Evolutionary conservation across 768 basidiomycete genomes (phyloP).

Genomic region (Tulasnella sp.): DNA sequence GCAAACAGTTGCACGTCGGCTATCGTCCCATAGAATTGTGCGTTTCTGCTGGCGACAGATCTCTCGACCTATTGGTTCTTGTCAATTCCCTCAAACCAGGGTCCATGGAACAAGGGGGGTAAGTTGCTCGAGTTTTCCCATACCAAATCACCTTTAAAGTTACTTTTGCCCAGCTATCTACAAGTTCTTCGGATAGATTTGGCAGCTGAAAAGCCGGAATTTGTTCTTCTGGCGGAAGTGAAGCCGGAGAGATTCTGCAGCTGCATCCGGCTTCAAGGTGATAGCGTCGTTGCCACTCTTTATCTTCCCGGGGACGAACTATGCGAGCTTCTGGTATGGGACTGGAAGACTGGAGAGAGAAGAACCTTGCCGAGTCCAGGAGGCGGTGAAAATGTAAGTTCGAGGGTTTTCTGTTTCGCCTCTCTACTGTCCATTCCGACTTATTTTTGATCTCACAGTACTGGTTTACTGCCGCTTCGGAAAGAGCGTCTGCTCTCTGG

Average conservation of each 20-base stretch:
- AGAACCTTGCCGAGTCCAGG: background rate
- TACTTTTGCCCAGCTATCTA: background rate
- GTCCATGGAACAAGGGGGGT: background rate
- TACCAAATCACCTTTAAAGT: background rate
- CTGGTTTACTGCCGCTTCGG: background rate
- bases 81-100: background rate
- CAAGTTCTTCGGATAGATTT: background rate
- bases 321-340: background rate
- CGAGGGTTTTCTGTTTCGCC: background rate
- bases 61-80: background rate
- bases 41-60: background rate
- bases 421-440: background rate
- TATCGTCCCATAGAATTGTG: background rate
- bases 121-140: background rate
- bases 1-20: background rate
- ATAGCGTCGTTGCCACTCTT: background rate
- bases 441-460: background rate
- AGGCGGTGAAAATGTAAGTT: background rate
- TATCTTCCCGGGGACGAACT: background rate
- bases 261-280: background rate
- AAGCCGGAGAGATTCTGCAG: background rate
- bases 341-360: background rate
- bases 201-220: background rate
- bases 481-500: background rate
- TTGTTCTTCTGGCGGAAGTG: background rate